Evolutionary conservation across 2,329 filamentous ascomycete genomes (phyloP).

Genomic region (Taxawa tesnikishii): DNA sequence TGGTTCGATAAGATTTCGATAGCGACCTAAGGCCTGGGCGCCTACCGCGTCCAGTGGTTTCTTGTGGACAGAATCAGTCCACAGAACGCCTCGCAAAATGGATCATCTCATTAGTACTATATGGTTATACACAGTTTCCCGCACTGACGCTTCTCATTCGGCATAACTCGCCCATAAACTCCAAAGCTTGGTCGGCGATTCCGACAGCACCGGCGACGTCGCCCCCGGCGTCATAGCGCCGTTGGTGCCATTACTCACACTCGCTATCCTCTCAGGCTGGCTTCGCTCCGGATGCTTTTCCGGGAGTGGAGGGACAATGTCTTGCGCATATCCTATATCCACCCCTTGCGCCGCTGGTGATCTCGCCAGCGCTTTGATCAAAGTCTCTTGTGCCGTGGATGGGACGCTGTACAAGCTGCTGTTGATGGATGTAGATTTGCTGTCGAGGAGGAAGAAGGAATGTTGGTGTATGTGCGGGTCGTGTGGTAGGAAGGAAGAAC

Average conservation of each 20-base stretch:
- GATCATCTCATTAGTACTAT: too few relatives aligned
- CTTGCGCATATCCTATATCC: constrained; percentile 5
- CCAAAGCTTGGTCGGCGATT: constrained; percentile 23
- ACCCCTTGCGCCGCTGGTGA: constrained; percentile 5
- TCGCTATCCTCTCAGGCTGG: constrained; percentile 2
- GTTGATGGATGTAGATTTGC: constrained; percentile 1
- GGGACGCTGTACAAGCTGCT: constrained; percentile 2
- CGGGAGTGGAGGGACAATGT: constrained; percentile 4
- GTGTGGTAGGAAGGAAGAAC: constrained; percentile 4
- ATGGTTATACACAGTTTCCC: too few relatives aligned
- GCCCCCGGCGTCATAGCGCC: constrained; percentile 3
- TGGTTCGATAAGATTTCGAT: too few relatives aligned
- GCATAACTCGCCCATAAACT: constrained; percentile 19
- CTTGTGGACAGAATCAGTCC: too few relatives aligned
- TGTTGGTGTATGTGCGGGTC: background rate
- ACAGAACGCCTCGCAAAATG: too few relatives aligned
- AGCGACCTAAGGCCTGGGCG: too few relatives aligned
- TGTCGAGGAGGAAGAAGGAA: constrained; percentile 7
- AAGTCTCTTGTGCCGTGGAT: background rate
- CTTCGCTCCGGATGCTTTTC: background rate
- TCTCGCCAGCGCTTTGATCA: constrained; percentile 3
- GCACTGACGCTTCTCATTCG: too few relatives aligned
- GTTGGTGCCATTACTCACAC: constrained; percentile 1
- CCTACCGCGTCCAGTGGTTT: too few relatives aligned
- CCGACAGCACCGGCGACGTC: constrained; percentile 11